Evolutionary conservation across 805 yeast species (phyloP), one percentile per base, ranked within the genome.

Genomic region (Phaffomyces opuntiae): DNA sequence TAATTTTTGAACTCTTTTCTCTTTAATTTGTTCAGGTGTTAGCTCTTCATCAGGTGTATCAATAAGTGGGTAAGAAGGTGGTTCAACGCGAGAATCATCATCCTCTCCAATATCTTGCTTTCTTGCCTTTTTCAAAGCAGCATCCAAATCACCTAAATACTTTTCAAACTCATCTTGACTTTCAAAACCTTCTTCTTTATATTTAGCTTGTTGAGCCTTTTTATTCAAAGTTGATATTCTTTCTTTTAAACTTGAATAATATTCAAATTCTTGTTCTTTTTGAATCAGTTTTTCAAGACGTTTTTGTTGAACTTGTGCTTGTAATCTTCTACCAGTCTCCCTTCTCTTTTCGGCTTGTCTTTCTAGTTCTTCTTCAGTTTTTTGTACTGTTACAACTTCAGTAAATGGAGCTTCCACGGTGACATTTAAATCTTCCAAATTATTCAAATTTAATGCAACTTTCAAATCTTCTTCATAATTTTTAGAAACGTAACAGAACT

Each of bases 291-390:
- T 89, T 60, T 91, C 96, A 9, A 80, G 63, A 46, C 99, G 70
- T 53, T 81, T 83, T 57, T 81, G 83, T 55, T 83, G 89, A 0
- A 97, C 97, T 64, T 89, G 96, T 57, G 87, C 95, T 65, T 93
- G 98, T 50, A 95, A 71, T 52, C 95, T 73, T 51, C 83, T 77
- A 9, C 97, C 97, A 51, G 84, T 85, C 59, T 89, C 96, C 55
- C 77, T 75, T 49, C 96, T 75, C 59, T 83, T 81, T 53, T 84
- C 91, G 1, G 90, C 83, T 51, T 86, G 89, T 25, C 75, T 63
- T 19, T 77, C 80, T 25, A 90, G 64, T 60, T 91, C 97, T 62
- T 87, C 96, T 49, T 83, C 93, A 0, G 88, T 68, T 60, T 90
- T 90, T 60, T 83, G 87, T 38, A 77, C 79, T 43, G 77, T 81